Conservation (phyloP, 768 basidiomycete genomes). For the Suillus decipiens region DNA sequence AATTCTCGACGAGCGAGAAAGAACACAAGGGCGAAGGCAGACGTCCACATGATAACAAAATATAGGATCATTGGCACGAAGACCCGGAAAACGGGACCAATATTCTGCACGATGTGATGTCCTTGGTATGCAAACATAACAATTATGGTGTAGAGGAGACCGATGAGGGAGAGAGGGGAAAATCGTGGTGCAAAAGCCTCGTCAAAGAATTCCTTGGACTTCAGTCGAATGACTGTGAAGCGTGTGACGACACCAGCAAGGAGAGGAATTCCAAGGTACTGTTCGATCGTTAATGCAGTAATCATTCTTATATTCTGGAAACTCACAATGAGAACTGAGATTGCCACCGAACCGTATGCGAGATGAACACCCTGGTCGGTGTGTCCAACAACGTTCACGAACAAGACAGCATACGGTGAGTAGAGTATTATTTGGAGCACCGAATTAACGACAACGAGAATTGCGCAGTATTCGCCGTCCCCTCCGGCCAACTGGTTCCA, state of each 20-base stretch:
- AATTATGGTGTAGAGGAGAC: conserved; percentile 79
- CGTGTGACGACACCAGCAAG: conserved; percentile 72
- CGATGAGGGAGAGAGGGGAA: conserved; percentile 67
- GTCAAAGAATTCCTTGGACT: conserved; percentile 50
- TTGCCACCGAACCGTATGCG: conserved; percentile 57
- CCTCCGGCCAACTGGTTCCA: conserved; percentile 79
- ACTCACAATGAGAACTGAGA: conserved; percentile 72
- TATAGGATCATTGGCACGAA: conserved; percentile 82
- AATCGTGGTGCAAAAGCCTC: conserved; percentile 67
- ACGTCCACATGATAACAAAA: conserved; percentile 75
- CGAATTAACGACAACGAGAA: conserved; percentile 81
- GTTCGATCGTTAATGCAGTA: conserved; percentile 10
- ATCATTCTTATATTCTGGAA: not conserved
- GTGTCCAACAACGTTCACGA: conserved; percentile 67
- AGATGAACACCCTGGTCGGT: conserved; percentile 46
- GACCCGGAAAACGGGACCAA: conserved; percentile 77
- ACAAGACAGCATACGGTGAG: conserved; percentile 71
- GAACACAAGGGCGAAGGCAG: conserved; percentile 59
- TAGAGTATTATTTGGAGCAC: conserved; percentile 71
- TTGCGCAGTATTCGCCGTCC: conserved; percentile 71
- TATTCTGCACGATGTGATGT: conserved; percentile 70
- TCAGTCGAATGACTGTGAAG: conserved; percentile 46
- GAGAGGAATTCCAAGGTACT: conserved; percentile 87
- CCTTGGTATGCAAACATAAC: conserved; percentile 73
- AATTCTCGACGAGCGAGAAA: conserved; percentile 42